These are phyloP conservation scores for Xylaria sp. DNA, from an alignment of 2,329 filamentous ascomycete genomes.

Conservation along the genomic window DNA sequence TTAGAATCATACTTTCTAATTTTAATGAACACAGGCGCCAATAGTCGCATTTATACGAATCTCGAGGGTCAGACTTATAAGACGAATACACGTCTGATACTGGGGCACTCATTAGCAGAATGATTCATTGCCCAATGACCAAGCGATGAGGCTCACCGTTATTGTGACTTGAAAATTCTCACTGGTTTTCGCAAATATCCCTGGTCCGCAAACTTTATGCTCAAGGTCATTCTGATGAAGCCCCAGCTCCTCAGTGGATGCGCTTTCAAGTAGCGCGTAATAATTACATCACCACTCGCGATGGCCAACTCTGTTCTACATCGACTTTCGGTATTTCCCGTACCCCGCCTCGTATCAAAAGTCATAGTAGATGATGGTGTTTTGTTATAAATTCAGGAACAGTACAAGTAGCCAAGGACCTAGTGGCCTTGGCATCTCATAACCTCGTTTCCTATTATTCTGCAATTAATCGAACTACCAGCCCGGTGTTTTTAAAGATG, in stretches of 20 bases:
- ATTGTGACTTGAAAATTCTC: neutral
- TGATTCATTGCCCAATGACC: neutral
- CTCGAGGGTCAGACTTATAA: neutral
- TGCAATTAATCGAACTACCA: neutral
- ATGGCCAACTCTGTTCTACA: slow-evolving; percentile 30
- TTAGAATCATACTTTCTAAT: slow-evolving; percentile 9
- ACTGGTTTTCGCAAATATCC: neutral
- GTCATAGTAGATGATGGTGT: neutral
- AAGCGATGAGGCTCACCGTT: too few relatives aligned
- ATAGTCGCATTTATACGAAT: neutral
- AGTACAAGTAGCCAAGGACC: neutral
- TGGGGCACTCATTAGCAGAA: neutral
- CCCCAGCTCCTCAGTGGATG: slow-evolving; percentile 1
- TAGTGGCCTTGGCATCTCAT: neutral
- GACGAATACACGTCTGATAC: neutral
- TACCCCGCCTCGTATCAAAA: neutral
- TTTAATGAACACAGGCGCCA: slow-evolving; percentile 13
- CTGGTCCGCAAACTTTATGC: neutral
- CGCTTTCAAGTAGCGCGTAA: slow-evolving; percentile 9
- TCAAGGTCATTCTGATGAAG: neutral
- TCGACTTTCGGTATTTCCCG: slow-evolving; percentile 3
- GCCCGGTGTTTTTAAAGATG: slow-evolving; percentile 52
- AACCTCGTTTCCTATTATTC: neutral
- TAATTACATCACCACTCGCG: slow-evolving; percentile 44
- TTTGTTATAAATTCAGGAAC: neutral